Conservation (phyloP, 2,329 filamentous ascomycete genomes). For the Aureobasidium sp. region DNA sequence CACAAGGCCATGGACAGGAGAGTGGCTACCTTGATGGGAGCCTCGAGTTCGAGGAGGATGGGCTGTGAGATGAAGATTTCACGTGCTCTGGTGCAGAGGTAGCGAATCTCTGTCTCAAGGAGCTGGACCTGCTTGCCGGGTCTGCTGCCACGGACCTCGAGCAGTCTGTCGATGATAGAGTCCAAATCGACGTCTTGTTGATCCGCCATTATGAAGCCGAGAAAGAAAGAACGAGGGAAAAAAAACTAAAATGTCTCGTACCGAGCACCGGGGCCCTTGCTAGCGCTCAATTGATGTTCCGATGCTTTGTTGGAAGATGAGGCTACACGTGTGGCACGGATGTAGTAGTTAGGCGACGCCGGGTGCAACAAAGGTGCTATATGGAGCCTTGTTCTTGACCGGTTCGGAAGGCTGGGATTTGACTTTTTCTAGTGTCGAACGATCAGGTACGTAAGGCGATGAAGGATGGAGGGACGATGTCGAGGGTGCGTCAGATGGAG, state of each 20-base stretch:
- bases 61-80: slow-evolving; percentile 99
- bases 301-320: neutral
- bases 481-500: neutral
- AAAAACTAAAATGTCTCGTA: slow-evolving; percentile 15
- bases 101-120: slow-evolving; percentile 91
- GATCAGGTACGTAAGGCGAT: neutral
- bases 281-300: slow-evolving; percentile 14
- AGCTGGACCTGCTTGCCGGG: slow-evolving; percentile 98
- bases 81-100: slow-evolving; percentile 93
- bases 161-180: slow-evolving; percentile 96
- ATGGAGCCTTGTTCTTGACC: slow-evolving; percentile 5
- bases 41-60: slow-evolving; percentile 93
- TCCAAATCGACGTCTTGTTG: slow-evolving; percentile 93
- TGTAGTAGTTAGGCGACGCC: slow-evolving; percentile 7
- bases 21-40: slow-evolving; percentile 83
- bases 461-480: neutral
- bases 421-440: neutral
- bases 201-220: slow-evolving; percentile 55
- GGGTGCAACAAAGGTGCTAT: slow-evolving; percentile 6
- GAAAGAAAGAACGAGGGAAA: slow-evolving; percentile 10
- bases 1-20: neutral
- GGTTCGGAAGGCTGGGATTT: neutral
- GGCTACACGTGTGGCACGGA: slow-evolving; percentile 15
- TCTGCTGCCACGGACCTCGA: slow-evolving; percentile 95
- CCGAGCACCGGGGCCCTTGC: slow-evolving; percentile 28